These are phyloP conservation scores for Letharia lupina DNA, from an alignment of 495 filamentous ascomycete species.

Conservation along the genomic window DNA sequence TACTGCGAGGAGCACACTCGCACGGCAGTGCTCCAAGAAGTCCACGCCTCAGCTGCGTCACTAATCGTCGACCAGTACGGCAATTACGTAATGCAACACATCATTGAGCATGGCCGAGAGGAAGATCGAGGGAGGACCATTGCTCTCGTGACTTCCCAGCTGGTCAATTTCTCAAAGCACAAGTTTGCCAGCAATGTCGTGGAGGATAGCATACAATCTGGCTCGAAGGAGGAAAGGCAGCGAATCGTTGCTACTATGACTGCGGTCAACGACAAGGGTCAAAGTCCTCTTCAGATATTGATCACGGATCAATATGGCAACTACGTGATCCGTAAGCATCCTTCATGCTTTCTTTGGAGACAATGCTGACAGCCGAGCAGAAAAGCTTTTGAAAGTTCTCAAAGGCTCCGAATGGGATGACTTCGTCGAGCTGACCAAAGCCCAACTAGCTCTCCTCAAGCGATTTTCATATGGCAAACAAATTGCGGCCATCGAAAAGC, in stretches of 20 bases:
- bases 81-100: constrained; percentile 94
- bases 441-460: constrained; percentile 63
- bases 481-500: constrained; percentile 60
- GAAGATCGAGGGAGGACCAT: constrained; percentile 71
- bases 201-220: constrained; percentile 81
- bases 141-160: constrained; percentile 56
- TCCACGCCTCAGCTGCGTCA: constrained; percentile 60
- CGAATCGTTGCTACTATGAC: constrained; percentile 63
- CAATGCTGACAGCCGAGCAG: constrained; percentile 43
- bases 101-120: constrained; percentile 73
- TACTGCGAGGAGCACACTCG: constrained; percentile 67
- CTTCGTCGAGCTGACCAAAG: constrained; percentile 65
- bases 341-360: constrained; percentile 11
- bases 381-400: constrained; percentile 69
- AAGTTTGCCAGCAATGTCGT: constrained; percentile 98
- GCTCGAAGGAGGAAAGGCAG: constrained; percentile 57
- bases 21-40: constrained; percentile 62
- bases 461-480: constrained; percentile 71
- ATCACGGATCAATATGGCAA: constrained; percentile 93
- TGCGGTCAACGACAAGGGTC: constrained; percentile 50
- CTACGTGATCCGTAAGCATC: constrained; percentile 86
- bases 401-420: constrained; percentile 53
- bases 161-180: constrained; percentile 78
- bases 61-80: constrained; percentile 88
- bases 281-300: constrained; percentile 59